Evolutionary conservation across 1,139 yeast species (phyloP).

Genomic region (Hanseniaspora sp.): DNA sequence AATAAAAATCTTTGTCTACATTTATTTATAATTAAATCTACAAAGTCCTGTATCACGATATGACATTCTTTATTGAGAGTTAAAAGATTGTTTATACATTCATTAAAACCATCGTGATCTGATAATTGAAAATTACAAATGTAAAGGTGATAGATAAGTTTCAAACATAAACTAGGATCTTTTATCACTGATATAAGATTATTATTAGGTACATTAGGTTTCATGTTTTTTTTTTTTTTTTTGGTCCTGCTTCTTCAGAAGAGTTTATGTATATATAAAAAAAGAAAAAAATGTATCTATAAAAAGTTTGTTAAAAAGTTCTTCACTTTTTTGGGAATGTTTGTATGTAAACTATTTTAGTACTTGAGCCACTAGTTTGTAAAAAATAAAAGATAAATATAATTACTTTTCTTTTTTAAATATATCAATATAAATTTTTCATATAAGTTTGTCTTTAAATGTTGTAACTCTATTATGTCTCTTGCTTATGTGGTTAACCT

Average conservation of each 20-base stretch:
- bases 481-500: too few species aligned
- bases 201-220: neutral
- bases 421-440: too few species aligned
- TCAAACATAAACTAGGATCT: neutral
- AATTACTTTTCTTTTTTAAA: too few species aligned
- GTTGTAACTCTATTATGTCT: too few species aligned
- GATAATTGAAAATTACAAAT: neutral
- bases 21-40: neutral
- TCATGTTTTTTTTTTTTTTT: neutral
- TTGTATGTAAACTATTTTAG: too few species aligned
- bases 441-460: too few species aligned
- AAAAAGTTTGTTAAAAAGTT: too few species aligned
- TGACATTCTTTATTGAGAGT: neutral
- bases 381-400: too few species aligned
- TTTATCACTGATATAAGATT: neutral
- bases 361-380: too few species aligned
- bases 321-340: too few species aligned
- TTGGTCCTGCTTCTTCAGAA: neutral
- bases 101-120: neutral
- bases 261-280: too few species aligned
- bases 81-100: neutral
- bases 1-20: neutral
- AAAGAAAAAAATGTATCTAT: too few species aligned
- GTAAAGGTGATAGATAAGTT: neutral
- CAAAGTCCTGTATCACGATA: neutral